phyloP scores from a whole-genome alignment of 805 yeast species.

The Pichia occidentalis region DNA sequence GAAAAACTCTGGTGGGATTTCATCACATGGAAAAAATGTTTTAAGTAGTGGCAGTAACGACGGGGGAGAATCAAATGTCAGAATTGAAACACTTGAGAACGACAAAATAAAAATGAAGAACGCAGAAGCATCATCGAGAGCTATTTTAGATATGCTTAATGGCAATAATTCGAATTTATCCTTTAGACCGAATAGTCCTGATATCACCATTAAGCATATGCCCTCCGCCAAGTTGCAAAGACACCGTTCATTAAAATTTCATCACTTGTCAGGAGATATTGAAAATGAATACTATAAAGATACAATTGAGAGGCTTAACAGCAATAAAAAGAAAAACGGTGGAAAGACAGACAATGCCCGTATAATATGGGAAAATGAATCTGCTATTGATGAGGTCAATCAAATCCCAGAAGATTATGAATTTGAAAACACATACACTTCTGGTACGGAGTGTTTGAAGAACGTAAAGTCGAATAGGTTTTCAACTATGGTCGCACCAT shows the following conservation, averaged over 20 bases:
- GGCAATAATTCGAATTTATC: not conserved
- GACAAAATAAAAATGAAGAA: too few relatives aligned
- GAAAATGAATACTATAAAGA: conserved; percentile 3
- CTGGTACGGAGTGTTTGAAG: not conserved
- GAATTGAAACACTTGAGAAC: too few relatives aligned
- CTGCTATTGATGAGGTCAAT: conserved; percentile 30
- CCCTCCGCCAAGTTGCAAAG: conserved; percentile 1
- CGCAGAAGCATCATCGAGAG: conserved; percentile 1
- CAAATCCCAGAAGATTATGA: conserved; percentile 33
- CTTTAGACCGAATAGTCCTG: not conserved
- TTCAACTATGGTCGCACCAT: conserved; percentile 1
- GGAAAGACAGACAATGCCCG: not conserved
- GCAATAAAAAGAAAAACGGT: not conserved
- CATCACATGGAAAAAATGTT: too few relatives aligned
- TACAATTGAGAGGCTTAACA: too few relatives aligned
- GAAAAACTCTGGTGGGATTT: conserved; percentile 6
- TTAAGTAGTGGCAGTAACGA: too few relatives aligned
- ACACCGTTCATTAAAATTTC: conserved; percentile 11
- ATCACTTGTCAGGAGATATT: conserved; percentile 12
- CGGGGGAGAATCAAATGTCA: not conserved
- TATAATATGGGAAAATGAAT: conserved; percentile 6
- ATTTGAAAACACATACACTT: conserved; percentile 12
- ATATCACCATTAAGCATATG: conserved; percentile 2
- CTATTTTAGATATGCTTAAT: conserved; percentile 6
- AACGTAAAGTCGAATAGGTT: conserved; percentile 2